Percentiles rank a stretch among this genome's conserved stretches.
phyloP scores from a whole-genome alignment of 139 green algal species.

The Coccomyxa sp. region DNA sequence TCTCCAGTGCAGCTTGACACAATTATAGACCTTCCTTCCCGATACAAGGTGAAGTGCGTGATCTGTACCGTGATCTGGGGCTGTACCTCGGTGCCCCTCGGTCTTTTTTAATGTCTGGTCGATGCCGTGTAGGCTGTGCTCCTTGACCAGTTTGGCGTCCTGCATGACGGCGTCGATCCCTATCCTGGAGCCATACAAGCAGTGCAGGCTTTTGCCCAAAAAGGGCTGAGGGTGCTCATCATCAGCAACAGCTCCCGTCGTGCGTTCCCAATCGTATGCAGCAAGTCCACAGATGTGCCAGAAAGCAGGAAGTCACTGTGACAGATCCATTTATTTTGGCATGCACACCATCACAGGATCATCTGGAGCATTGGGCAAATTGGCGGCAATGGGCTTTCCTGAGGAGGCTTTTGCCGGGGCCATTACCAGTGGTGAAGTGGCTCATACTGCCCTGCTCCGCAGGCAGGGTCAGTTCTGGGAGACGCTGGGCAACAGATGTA shows the following conservation, averaged over 20 bases:
- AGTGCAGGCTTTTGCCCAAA: constrained; percentile 36
- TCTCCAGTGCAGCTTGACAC: background rate
- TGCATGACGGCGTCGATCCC: constrained; percentile 77
- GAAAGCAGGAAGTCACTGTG: background rate
- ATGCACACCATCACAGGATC: constrained; percentile 30
- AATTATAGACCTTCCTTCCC: background rate
- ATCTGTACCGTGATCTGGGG: no score
- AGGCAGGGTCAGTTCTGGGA: constrained; percentile 45
- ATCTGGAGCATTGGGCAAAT: constrained; percentile 55
- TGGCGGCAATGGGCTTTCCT: constrained; percentile 78
- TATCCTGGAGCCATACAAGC: constrained; percentile 68
- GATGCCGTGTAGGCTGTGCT: constrained; percentile 38
- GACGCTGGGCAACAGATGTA: constrained; percentile 50
- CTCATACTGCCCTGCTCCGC: constrained; percentile 42
- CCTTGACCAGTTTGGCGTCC: constrained; percentile 88
- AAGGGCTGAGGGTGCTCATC: constrained; percentile 58
- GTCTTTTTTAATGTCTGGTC: no score
- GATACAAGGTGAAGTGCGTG: no score
- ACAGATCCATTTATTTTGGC: background rate
- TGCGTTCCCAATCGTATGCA: constrained; percentile 7
- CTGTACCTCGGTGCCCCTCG: no score
- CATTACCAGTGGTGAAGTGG: constrained; percentile 80
- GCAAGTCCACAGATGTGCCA: background rate
- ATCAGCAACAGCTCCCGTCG: constrained; percentile 78
- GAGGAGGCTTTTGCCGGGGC: constrained; percentile 61